Evolutionary conservation across 116 monocot genomes (phyloP).

Genomic region (Iris pallida): DNA sequence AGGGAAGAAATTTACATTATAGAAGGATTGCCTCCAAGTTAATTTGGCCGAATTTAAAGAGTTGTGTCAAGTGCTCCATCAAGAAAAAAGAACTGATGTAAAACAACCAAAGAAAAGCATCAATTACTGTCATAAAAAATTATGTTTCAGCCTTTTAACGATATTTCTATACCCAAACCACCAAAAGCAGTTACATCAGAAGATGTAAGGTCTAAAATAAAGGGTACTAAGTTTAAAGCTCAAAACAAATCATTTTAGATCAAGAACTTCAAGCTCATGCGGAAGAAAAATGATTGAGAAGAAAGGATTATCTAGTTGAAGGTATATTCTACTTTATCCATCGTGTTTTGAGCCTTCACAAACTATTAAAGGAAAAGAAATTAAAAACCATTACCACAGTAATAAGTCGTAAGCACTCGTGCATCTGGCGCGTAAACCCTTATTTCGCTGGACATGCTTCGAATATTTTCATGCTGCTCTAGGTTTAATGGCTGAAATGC

Average conservation of each 20-base stretch:
- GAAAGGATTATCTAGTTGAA: background rate
- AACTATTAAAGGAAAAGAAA: no score
- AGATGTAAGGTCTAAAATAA: background rate
- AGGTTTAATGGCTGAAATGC: slow-evolving; percentile 73
- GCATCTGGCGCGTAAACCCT: slow-evolving; percentile 85
- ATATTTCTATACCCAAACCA: background rate
- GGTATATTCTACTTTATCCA: no score
- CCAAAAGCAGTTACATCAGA: background rate
- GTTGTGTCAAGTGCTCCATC: no score
- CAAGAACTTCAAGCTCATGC: background rate
- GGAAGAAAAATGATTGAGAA: background rate
- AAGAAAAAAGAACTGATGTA: no score
- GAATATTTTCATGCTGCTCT: slow-evolving; percentile 83
- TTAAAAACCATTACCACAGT: slow-evolving; percentile 57
- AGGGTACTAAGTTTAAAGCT: background rate
- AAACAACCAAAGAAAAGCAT: no score
- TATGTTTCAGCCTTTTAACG: background rate
- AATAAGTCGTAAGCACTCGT: slow-evolving; percentile 90
- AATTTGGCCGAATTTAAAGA: no score
- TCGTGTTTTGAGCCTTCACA: no score
- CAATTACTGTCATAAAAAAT: no score
- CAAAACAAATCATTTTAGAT: background rate
- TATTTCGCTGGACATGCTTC: slow-evolving; percentile 82
- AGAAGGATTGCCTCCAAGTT: no score
- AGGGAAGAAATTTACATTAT: no score